phyloP scores from a whole-genome alignment of 1,284 basidiomycete genomes.

The Fistulina hepatica region DNA sequence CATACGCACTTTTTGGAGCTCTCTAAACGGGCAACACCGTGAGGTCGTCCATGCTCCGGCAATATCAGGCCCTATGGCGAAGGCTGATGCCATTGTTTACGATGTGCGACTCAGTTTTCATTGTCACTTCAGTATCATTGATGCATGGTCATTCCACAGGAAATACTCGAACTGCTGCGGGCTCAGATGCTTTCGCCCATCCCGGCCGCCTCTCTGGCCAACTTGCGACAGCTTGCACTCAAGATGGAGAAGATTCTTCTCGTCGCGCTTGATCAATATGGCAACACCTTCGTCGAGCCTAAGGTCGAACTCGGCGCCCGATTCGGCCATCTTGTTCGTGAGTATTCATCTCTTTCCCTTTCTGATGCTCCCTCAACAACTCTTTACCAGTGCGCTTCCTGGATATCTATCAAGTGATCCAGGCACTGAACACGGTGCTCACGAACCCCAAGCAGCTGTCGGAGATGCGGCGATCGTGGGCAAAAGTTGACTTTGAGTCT shows the following conservation, averaged over 20 bases:
- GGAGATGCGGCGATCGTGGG: constrained; percentile 81
- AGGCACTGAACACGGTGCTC: constrained; percentile 73
- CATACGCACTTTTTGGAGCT: constrained; percentile 73
- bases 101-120: constrained; percentile 46
- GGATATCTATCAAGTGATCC: constrained; percentile 83
- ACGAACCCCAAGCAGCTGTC: constrained; percentile 74
- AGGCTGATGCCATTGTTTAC: constrained; percentile 79
- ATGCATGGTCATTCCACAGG: constrained; percentile 32
- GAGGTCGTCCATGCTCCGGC: constrained; percentile 81
- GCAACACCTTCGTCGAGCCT: constrained; percentile 82
- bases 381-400: constrained; percentile 62
- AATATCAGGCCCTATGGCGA: constrained; percentile 78
- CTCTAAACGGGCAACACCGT: constrained; percentile 58
- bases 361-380: constrained; percentile 10
- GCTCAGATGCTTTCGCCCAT: constrained; percentile 76
- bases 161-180: constrained; percentile 75
- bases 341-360: constrained; percentile 25
- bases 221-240: constrained; percentile 70
- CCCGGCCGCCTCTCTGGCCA: constrained; percentile 51
- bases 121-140: constrained; percentile 5
- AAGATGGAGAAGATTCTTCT: constrained; percentile 86
- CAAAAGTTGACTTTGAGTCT: constrained; percentile 79
- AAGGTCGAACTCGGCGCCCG: constrained; percentile 82
- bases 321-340: constrained; percentile 79
- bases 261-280: constrained; percentile 69